Conservation (phyloP, 768 basidiomycete species). For the Mycena alexandri region DNA sequence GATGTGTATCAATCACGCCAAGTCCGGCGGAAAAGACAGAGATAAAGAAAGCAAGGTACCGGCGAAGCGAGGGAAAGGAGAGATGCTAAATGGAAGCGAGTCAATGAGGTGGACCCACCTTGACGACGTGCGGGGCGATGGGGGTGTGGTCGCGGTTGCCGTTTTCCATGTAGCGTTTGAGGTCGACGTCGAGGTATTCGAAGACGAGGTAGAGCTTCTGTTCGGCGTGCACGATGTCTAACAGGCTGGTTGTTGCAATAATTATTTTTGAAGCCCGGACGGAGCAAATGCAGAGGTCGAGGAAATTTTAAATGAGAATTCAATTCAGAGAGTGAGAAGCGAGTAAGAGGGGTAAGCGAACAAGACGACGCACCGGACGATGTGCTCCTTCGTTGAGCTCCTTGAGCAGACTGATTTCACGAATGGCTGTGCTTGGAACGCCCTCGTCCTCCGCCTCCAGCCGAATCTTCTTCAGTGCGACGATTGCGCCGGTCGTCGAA, state of each 20-base stretch:
- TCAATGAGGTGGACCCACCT: constrained; percentile 67
- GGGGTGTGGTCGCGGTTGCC: constrained; percentile 81
- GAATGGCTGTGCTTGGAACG: constrained; percentile 96
- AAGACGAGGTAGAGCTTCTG: constrained; percentile 98
- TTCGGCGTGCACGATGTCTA: constrained; percentile 97
- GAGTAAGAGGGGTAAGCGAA: constrained; percentile 15
- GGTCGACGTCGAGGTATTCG: constrained; percentile 96
- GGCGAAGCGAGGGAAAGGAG: constrained; percentile 1
- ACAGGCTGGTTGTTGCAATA: constrained; percentile 65
- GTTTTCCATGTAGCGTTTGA: constrained; percentile 97
- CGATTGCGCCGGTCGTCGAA: constrained; percentile 80
- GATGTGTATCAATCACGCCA: too few relatives aligned
- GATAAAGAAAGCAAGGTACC: background rate
- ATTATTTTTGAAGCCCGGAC: background rate
- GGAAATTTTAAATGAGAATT: too few relatives aligned
- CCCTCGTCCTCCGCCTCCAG: constrained; percentile 99
- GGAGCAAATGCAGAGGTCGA: background rate
- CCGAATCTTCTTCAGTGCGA: constrained; percentile 98
- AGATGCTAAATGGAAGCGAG: background rate
- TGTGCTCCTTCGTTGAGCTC: constrained; percentile 97
- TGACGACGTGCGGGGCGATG: constrained; percentile 79
- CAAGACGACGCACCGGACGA: constrained; percentile 78
- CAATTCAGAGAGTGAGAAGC: background rate
- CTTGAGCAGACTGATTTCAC: constrained; percentile 97
- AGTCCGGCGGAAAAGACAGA: background rate